Conservation (phyloP, 176 grass and related monocot genomes). For the Raddia distichophylla region DNA sequence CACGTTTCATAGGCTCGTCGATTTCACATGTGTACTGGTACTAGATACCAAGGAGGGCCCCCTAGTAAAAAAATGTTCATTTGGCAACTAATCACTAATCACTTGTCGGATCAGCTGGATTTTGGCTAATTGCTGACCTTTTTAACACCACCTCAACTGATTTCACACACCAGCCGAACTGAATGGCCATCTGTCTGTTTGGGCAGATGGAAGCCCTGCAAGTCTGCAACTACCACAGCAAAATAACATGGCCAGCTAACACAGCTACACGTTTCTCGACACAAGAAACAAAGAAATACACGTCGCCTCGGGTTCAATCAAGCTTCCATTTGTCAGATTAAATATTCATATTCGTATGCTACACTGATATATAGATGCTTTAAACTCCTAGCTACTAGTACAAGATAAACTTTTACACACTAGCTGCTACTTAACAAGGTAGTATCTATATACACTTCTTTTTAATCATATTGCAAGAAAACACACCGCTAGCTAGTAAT, state of each 20-base stretch:
- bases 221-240: slow-evolving; percentile 32
- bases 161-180: no score
- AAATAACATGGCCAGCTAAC: neutral
- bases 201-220: slow-evolving; percentile 38
- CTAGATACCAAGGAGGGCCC: no score
- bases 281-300: neutral
- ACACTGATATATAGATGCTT: neutral
- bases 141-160: no score
- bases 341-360: slow-evolving; percentile 2
- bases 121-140: slow-evolving; percentile 23
- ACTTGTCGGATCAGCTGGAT: slow-evolving; percentile 29
- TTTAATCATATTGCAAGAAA: neutral
- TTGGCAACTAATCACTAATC: slow-evolving; percentile 34
- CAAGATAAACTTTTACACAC: neutral
- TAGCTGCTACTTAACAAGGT: neutral
- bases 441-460: slow-evolving; percentile 20
- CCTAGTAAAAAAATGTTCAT: neutral
- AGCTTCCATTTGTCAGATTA: neutral
- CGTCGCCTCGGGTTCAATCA: neutral
- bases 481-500: neutral
- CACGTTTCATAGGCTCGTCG: neutral
- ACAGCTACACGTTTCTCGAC: slow-evolving; percentile 4
- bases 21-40: no score
- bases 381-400: neutral
- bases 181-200: no score